Evolutionary conservation across 1,284 basidiomycete species (phyloP).

Genomic region (Ganoderma lucidum): DNA sequence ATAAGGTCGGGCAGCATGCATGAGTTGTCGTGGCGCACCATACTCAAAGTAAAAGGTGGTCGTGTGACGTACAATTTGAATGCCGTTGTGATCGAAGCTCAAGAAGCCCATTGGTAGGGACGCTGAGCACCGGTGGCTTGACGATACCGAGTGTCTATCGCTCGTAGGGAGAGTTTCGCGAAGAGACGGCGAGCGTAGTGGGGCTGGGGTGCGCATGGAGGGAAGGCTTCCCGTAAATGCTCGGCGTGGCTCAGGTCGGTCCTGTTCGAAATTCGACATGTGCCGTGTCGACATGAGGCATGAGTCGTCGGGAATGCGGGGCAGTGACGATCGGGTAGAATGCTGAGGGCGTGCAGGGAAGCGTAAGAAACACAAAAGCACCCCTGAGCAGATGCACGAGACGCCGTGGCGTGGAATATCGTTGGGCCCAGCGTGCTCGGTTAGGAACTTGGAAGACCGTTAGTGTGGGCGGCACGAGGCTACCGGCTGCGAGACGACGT

Average conservation of each 20-base stretch:
- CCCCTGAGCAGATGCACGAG: too few relatives aligned
- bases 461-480: not conserved
- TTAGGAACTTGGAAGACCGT: not conserved
- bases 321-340: not conserved
- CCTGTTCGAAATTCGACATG: not conserved
- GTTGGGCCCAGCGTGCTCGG: not conserved
- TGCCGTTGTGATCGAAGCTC: not conserved
- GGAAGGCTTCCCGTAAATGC: not conserved
- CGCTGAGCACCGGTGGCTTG: not conserved
- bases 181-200: too few relatives aligned
- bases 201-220: not conserved
- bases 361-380: not conserved
- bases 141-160: not conserved
- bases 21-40: not conserved
- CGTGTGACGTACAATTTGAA: not conserved
- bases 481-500: constrained; percentile 1
- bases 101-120: not conserved
- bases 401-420: not conserved
- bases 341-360: not conserved
- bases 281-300: not conserved
- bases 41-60: not conserved
- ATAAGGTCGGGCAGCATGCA: not conserved
- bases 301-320: not conserved
- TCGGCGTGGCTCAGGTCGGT: not conserved
- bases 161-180: not conserved